Conservation (phyloP, 169 alveolate species). For the Miamiensis avidus region DNA sequence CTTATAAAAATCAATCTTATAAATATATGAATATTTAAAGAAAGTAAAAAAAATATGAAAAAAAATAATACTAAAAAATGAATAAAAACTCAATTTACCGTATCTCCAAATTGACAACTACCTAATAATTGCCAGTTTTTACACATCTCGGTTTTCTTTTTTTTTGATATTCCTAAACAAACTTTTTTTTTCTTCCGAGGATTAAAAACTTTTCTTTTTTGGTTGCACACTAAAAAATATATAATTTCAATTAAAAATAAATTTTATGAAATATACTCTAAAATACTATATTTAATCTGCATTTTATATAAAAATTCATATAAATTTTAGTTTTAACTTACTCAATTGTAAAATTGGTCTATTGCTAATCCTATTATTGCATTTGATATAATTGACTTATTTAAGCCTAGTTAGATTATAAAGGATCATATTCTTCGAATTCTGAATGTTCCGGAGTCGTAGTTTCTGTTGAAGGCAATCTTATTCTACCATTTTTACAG, state of each 20-base stretch:
- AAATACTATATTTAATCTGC: too few relatives aligned
- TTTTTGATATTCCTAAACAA: slow-evolving; percentile 43
- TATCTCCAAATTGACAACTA: slow-evolving; percentile 75
- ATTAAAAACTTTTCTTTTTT: slow-evolving; percentile 24
- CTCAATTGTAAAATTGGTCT: neutral
- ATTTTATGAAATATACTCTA: too few relatives aligned
- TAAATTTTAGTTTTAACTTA: too few relatives aligned
- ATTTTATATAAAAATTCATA: too few relatives aligned
- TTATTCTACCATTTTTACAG: neutral
- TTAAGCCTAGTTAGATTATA: neutral
- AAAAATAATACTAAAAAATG: neutral
- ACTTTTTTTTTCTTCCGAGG: slow-evolving; percentile 31
- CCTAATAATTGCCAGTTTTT: slow-evolving; percentile 75
- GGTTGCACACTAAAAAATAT: slow-evolving; percentile 42
- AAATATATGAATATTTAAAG: too few relatives aligned
- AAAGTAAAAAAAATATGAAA: neutral
- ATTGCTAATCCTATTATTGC: neutral
- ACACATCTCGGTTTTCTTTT: slow-evolving; percentile 79
- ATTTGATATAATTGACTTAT: too few relatives aligned
- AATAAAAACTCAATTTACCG: slow-evolving; percentile 9
- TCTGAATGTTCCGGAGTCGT: neutral
- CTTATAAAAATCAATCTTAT: too few relatives aligned
- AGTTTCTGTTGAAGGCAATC: neutral
- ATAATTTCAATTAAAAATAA: too few relatives aligned
- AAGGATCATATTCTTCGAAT: neutral